phyloP scores from a whole-genome alignment of 2,329 filamentous ascomycete genomes.

The Fusarium concolor region DNA sequence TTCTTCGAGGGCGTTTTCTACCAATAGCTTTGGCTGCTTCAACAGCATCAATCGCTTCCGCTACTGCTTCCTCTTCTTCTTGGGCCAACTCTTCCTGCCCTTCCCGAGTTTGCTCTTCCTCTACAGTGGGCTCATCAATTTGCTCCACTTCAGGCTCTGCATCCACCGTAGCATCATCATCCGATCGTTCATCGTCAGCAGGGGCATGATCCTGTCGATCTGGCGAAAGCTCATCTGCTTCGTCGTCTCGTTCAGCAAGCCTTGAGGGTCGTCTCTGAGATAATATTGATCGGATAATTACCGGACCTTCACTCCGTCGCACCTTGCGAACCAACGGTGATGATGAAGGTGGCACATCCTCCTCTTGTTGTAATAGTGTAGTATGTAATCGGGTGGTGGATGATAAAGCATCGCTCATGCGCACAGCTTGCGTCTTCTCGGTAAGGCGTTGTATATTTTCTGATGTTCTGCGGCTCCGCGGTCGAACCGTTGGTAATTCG shows the following conservation, averaged over 20 bases:
- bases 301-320: conserved; percentile 50
- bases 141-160: conserved; percentile 4
- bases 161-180: conserved; percentile 8
- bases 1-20: conserved; percentile 57
- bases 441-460: conserved; percentile 60
- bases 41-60: conserved; percentile 57
- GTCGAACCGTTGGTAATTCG: conserved; percentile 24
- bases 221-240: conserved; percentile 52
- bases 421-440: conserved; percentile 59
- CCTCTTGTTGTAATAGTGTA: conserved; percentile 49
- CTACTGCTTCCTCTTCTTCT: conserved; percentile 44
- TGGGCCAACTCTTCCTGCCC: conserved; percentile 31
- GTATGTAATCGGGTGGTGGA: conserved; percentile 59
- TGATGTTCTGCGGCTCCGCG: conserved; percentile 19
- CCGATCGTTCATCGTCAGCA: conserved; percentile 28
- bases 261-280: conserved; percentile 39
- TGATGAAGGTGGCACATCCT: conserved; percentile 47
- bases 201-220: conserved; percentile 32
- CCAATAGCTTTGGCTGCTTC: conserved; percentile 58
- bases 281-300: conserved; percentile 49
- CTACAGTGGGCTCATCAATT: conserved; percentile 38
- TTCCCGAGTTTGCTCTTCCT: conserved; percentile 36
- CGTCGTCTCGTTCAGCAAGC: conserved; percentile 37
- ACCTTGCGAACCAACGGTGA: conserved; percentile 60
- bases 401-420: conserved; percentile 50